Percentiles rank a stretch among this genome's conserved stretches.
Evolutionary conservation across 2,329 filamentous ascomycete genomes (phyloP).

Genomic region (Stylonectria norvegica): DNA sequence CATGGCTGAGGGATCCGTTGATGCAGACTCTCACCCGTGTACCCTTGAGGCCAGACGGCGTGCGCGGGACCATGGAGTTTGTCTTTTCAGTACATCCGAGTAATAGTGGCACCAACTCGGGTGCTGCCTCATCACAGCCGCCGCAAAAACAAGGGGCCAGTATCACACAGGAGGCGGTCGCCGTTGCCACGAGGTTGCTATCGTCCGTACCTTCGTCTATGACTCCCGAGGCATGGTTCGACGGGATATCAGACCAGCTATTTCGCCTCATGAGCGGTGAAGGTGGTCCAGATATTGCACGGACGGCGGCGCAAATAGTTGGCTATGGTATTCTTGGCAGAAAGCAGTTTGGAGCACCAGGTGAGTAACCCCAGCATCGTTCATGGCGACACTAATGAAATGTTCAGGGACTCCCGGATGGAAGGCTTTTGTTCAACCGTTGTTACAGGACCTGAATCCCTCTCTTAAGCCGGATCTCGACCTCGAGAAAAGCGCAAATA

Average conservation of each 20-base stretch:
- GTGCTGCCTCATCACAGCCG: slow-evolving; percentile 37
- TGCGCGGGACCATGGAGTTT: slow-evolving; percentile 67
- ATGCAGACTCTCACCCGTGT: slow-evolving; percentile 56
- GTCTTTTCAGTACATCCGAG: slow-evolving; percentile 66
- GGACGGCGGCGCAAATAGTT: slow-evolving; percentile 36
- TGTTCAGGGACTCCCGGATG: slow-evolving; percentile 54
- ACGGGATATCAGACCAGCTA: slow-evolving; percentile 58
- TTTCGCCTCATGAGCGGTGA: slow-evolving; percentile 58
- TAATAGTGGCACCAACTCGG: slow-evolving; percentile 39
- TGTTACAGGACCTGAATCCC: slow-evolving; percentile 52
- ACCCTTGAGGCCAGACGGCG: slow-evolving; percentile 60
- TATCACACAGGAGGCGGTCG: slow-evolving; percentile 66
- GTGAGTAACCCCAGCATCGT: slow-evolving; percentile 27
- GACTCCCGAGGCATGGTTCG: slow-evolving; percentile 56
- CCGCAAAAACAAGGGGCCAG: slow-evolving; percentile 57
- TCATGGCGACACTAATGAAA: neutral
- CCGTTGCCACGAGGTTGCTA: slow-evolving; percentile 59
- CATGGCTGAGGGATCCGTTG: slow-evolving; percentile 58
- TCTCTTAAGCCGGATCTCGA: slow-evolving; percentile 21
- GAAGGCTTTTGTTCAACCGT: slow-evolving; percentile 57
- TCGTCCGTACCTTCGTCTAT: slow-evolving; percentile 56
- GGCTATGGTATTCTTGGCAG: slow-evolving; percentile 63
- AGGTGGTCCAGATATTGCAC: slow-evolving; percentile 34
- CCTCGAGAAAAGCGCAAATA: slow-evolving; percentile 10
- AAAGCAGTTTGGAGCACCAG: slow-evolving; percentile 61